These are phyloP conservation scores for Spergularia marina DNA, from an alignment of 148 eudicot species.

Conservation along the genomic window DNA sequence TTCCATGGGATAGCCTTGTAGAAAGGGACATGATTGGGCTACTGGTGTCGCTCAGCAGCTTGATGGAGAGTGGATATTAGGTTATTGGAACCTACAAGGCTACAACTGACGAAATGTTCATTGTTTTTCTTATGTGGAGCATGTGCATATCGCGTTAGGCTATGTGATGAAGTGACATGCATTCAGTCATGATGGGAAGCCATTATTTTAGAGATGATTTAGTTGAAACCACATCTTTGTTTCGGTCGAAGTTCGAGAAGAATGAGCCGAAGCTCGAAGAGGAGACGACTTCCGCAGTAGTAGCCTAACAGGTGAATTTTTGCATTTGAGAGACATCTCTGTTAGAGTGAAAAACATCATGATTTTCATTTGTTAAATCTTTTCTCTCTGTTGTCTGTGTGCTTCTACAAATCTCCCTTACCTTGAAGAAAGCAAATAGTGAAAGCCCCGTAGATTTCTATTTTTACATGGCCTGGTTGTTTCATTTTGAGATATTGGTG, in stretches of 20 bases:
- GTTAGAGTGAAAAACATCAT: not conserved
- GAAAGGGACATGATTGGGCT: not conserved
- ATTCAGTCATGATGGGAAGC: constrained; percentile 21
- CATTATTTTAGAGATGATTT: not conserved
- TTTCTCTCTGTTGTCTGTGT: too few relatives aligned
- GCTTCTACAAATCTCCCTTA: too few relatives aligned
- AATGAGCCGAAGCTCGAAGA: constrained; percentile 24
- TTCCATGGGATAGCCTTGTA: constrained; percentile 16
- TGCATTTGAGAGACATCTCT: not conserved
- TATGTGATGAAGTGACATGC: constrained; percentile 20
- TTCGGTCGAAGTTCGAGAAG: constrained; percentile 13
- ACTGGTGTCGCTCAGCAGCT: constrained; percentile 21
- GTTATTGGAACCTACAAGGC: constrained; percentile 13
- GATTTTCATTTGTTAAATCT: not conserved
- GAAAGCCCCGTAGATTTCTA: not conserved
- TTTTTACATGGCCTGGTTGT: not conserved
- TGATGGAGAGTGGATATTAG: not conserved
- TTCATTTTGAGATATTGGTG: not conserved
- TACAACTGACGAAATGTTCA: constrained; percentile 19
- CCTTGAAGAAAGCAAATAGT: too few relatives aligned
- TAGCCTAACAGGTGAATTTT: constrained; percentile 26
- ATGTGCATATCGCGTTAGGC: constrained; percentile 11
- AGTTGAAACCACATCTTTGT: constrained; percentile 24
- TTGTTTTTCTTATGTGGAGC: constrained; percentile 21
- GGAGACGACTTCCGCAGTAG: constrained; percentile 17